Conservation (phyloP, 129 eudicot species). For the Scalesia atractyloides region DNA sequence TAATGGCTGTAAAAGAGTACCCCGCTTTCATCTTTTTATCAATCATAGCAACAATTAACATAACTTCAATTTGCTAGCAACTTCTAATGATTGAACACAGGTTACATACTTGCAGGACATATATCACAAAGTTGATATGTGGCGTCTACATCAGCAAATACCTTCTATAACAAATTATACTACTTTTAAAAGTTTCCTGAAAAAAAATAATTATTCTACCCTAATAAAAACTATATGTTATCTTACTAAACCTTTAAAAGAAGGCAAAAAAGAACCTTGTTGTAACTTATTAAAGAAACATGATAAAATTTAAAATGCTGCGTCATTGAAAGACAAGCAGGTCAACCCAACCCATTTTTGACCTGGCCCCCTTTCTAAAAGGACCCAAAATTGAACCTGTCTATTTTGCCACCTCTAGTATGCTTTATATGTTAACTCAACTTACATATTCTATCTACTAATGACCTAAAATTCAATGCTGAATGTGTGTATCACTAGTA, state of each 20-base stretch:
- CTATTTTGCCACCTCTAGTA: background rate
- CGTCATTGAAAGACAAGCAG: background rate
- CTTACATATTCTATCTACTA: slow-evolving; percentile 5
- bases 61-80: no score
- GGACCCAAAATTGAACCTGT: background rate
- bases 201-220: background rate
- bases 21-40: no score
- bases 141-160: no score
- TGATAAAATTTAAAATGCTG: background rate
- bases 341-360: background rate
- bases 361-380: no score
- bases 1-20: no score
- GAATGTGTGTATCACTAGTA: background rate
- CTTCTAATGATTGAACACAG: no score
- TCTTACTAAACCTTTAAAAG: background rate
- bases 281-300: background rate
- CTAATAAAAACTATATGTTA: background rate
- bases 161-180: no score
- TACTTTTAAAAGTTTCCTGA: no score
- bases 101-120: no score
- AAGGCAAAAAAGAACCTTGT: background rate
- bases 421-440: background rate
- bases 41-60: no score
- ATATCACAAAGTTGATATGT: no score
- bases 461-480: background rate